phyloP scores from a whole-genome alignment of 306 rosid species.

The Abrus pulchellus region DNA sequence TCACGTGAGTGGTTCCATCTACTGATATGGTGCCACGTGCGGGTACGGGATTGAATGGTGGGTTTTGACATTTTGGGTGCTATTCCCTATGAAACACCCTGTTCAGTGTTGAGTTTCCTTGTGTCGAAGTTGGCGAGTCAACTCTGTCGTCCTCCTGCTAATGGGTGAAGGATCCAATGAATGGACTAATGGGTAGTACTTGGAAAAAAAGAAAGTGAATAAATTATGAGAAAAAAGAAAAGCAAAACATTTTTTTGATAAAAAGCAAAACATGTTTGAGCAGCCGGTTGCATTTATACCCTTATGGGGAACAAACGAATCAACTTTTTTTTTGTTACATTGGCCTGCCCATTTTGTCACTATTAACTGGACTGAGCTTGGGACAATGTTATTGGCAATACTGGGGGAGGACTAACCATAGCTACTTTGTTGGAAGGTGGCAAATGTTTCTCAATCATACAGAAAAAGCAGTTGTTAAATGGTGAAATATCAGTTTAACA shows the following conservation, averaged over 20 bases:
- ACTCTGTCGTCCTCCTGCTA: slow-evolving; percentile 26
- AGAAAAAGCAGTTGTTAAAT: slow-evolving; percentile 8
- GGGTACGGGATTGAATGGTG: slow-evolving; percentile 6
- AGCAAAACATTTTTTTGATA: not conserved
- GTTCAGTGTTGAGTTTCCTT: not conserved
- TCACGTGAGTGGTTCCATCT: slow-evolving; percentile 45
- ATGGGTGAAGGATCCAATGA: slow-evolving; percentile 49
- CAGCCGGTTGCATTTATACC: slow-evolving; percentile 30
- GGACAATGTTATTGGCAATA: slow-evolving; percentile 23
- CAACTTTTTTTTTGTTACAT: slow-evolving; percentile 39
- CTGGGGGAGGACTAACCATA: not conserved
- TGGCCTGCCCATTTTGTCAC: slow-evolving; percentile 50
- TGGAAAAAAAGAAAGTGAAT: not conserved
- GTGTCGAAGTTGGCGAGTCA: slow-evolving; percentile 48
- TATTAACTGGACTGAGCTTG: slow-evolving; percentile 34
- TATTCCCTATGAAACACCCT: slow-evolving; percentile 40
- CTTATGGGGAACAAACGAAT: slow-evolving; percentile 32
- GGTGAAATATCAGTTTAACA: slow-evolving; percentile 11
- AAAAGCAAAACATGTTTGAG: not conserved
- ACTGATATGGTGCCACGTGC: slow-evolving; percentile 41
- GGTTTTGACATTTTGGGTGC: slow-evolving; percentile 45
- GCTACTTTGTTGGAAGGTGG: slow-evolving; percentile 26
- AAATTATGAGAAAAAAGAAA: not conserved
- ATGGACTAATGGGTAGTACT: not conserved
- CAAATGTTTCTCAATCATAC: slow-evolving; percentile 13